phyloP scores from a whole-genome alignment of 2,329 filamentous ascomycete species.

The Fusarium burgessii region DNA sequence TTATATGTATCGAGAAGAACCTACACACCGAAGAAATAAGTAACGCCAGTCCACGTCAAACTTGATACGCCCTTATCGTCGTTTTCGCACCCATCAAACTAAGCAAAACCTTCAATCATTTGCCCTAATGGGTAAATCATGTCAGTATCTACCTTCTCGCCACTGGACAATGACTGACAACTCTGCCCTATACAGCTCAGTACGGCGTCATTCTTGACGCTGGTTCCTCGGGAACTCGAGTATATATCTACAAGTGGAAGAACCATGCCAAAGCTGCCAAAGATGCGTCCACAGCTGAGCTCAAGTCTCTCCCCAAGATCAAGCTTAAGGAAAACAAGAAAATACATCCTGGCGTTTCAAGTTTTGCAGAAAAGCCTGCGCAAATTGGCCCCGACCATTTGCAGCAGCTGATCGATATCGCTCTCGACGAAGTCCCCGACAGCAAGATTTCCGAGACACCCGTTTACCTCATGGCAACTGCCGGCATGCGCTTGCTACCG shows the following conservation, averaged over 20 bases:
- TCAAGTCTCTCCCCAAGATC: slow-evolving; percentile 80
- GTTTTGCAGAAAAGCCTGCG: slow-evolving; percentile 82
- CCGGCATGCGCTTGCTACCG: slow-evolving; percentile 90
- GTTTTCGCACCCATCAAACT: slow-evolving; percentile 1
- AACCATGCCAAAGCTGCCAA: slow-evolving; percentile 74
- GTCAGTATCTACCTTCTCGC: slow-evolving; percentile 43
- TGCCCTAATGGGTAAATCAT: slow-evolving; percentile 53
- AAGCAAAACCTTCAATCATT: slow-evolving; percentile 3
- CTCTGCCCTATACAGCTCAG: slow-evolving; percentile 59
- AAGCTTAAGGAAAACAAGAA: slow-evolving; percentile 92
- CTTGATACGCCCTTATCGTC: neutral
- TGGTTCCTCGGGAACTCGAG: slow-evolving; percentile 94
- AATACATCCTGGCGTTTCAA: slow-evolving; percentile 91
- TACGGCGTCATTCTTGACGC: slow-evolving; percentile 98
- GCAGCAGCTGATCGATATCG: slow-evolving; percentile 82
- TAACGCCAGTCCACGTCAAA: neutral
- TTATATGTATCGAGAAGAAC: neutral
- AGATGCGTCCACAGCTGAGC: slow-evolving; percentile 57
- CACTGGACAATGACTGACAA: slow-evolving; percentile 29
- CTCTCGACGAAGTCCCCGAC: slow-evolving; percentile 79
- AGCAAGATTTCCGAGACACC: slow-evolving; percentile 86
- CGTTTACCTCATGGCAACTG: slow-evolving; percentile 94
- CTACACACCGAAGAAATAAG: neutral
- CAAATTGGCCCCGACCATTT: slow-evolving; percentile 86
- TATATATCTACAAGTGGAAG: slow-evolving; percentile 95